Base-by-base conservation (phyloP, 2,329 filamentous ascomycete species). In the Trichoderma koningii region DNA sequence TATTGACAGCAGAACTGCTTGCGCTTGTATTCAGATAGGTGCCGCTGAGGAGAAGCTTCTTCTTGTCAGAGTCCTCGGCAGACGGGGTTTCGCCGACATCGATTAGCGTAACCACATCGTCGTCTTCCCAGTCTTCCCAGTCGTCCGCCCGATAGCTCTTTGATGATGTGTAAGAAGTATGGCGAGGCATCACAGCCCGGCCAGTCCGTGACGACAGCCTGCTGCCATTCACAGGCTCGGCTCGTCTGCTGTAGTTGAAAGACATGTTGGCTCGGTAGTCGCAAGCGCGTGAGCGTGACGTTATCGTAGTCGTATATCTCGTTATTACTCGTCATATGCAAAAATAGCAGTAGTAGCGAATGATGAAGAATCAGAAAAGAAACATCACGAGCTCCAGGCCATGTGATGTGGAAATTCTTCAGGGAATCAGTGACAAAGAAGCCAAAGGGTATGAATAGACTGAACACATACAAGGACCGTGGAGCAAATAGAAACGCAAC, bases 61-160 rank as follows among this genome's bases (percentile, higher is more conserved):
- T 61, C 17, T 52, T 41, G 21, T 47, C 48, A 14, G 47, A 38
- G 41, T 50, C 17, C 3, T 52, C 56, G 17, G 45, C 50, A 47
- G 75, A 70, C 63, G 78, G 76, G 3, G 48, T 55, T 64, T 80
- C 76, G 42, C 72, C 74, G 23, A 76, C 71, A 21, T 79, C 76
- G 62, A 78, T 76, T 42, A 77, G 77, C 12, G 79, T 79, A 23
- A 78, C 62, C 34, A 76, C 74, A 48, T 81, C 77, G 56, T 83
- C 81, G 66, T 83, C 81, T 63, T 82, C 80, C 82, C 82, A 85
- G 30, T 83, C 81, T 66, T 84, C 82, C 82, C 82, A 84, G 9
- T 83, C 81, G 15, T 83, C 79, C 55, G 69, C 73, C 47, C 19
- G 30, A n/a, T 48, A 56, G 19, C 47, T 51, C 66, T 69, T 57